These are phyloP conservation scores for Boletus rubescentipes DNA, from an alignment of 768 basidiomycete species.

Conservation along the genomic window DNA sequence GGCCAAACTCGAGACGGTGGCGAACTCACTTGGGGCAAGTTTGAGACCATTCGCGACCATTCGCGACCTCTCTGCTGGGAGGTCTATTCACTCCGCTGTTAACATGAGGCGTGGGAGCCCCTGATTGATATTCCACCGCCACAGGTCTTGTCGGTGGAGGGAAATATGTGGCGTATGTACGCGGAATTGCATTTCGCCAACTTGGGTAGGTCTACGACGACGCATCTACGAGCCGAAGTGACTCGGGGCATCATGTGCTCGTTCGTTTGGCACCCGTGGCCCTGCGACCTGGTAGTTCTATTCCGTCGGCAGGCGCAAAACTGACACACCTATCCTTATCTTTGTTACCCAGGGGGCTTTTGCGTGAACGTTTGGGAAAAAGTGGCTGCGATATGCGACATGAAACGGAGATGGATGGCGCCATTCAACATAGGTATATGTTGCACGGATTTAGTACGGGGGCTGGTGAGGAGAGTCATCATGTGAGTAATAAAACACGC, in stretches of 20 bases:
- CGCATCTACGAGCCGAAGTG: not conserved
- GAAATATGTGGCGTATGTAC: not conserved
- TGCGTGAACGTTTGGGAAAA: not conserved
- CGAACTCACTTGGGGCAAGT: constrained; percentile 53
- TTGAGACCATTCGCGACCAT: constrained; percentile 49
- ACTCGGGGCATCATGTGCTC: not conserved
- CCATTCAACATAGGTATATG: not conserved
- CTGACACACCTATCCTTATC: not conserved
- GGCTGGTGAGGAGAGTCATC: not conserved
- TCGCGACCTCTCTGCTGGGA: not conserved
- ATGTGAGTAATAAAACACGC: constrained; percentile 17
- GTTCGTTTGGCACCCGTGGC: not conserved
- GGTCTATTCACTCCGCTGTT: constrained; percentile 1
- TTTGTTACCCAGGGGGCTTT: not conserved
- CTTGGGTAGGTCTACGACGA: not conserved
- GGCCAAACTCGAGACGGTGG: not conserved
- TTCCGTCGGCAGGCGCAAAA: not conserved
- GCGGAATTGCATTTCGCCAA: not conserved
- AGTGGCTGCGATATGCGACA: constrained; percentile 7
- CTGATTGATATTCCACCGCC: not conserved
- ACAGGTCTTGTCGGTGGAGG: not conserved
- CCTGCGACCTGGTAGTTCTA: not conserved
- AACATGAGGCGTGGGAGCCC: not conserved
- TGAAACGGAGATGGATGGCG: constrained; percentile 7
- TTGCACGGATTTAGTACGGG: not conserved